These are phyloP conservation scores for Forsythia viridissima DNA, from an alignment of 257 asterid species.

Conservation along the genomic window DNA sequence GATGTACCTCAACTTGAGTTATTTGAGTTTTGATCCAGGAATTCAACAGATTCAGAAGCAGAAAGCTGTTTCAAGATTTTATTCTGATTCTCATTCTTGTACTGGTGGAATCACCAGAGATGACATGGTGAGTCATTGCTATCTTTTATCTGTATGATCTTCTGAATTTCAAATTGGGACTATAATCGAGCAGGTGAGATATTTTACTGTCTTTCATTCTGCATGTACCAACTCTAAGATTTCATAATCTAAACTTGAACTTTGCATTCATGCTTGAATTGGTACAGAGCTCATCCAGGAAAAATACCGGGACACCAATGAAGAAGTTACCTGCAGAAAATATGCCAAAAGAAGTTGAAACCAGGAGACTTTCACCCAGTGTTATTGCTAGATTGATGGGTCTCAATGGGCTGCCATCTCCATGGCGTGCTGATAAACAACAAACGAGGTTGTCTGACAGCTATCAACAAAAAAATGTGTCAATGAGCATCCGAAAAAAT, in stretches of 20 bases:
- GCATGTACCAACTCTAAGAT: constrained; percentile 9
- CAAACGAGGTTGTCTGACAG: constrained; percentile 33
- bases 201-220: background rate
- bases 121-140: constrained; percentile 46
- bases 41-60: constrained; percentile 43
- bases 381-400: constrained; percentile 43
- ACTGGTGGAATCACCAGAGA: constrained; percentile 46
- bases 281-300: constrained; percentile 41
- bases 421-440: constrained; percentile 39
- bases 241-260: constrained; percentile 11
- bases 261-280: constrained; percentile 36
- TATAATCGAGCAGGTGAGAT: background rate
- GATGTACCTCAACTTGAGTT: background rate
- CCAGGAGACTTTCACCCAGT: constrained; percentile 27
- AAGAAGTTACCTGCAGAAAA: constrained; percentile 38
- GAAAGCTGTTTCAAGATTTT: constrained; percentile 46
- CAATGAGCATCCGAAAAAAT: constrained; percentile 25
- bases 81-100: constrained; percentile 49
- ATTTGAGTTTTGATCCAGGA: constrained; percentile 48
- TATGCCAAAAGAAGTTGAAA: constrained; percentile 30
- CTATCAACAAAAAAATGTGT: constrained; percentile 27
- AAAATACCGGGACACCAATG: constrained; percentile 30
- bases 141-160: background rate
- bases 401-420: constrained; percentile 36
- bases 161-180: background rate